Evolutionary conservation across 345 rosid species (phyloP).

Genomic region (Physaria fendleri): DNA sequence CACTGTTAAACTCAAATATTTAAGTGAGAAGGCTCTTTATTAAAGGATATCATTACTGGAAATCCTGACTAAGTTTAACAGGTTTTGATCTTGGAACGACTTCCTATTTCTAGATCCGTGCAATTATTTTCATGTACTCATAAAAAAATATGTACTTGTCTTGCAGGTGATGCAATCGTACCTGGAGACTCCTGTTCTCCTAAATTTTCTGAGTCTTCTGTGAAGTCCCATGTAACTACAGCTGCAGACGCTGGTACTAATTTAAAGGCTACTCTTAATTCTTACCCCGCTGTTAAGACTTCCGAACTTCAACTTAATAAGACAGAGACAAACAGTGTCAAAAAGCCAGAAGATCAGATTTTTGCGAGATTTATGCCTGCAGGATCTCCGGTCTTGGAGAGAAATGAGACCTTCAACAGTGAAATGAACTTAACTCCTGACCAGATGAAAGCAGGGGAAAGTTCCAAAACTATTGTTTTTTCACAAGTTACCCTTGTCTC

Average conservation of each 20-base stretch:
- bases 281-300: conserved; percentile 35
- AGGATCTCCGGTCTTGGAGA: conserved; percentile 37
- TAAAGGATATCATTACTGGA: neutral
- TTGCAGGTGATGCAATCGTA: conserved; percentile 26
- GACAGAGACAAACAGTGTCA: conserved; percentile 32
- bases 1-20: neutral
- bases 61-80: neutral
- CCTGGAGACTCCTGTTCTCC: conserved; percentile 27
- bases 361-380: conserved; percentile 23
- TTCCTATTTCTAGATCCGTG: conserved; percentile 1
- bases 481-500: conserved; percentile 33
- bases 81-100: neutral
- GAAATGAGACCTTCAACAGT: conserved; percentile 37
- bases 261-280: conserved; percentile 36
- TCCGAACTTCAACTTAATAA: conserved; percentile 36
- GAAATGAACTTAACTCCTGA: conserved; percentile 49
- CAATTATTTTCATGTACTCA: neutral
- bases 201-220: conserved; percentile 28
- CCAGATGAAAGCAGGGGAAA: conserved; percentile 38
- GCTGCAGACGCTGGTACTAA: conserved; percentile 29
- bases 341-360: conserved; percentile 30
- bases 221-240: conserved; percentile 28
- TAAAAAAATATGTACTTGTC: neutral
- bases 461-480: conserved; percentile 35
- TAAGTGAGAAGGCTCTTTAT: neutral